Conservation (phyloP, 345 rosid species). For the Populus nigra region DNA sequence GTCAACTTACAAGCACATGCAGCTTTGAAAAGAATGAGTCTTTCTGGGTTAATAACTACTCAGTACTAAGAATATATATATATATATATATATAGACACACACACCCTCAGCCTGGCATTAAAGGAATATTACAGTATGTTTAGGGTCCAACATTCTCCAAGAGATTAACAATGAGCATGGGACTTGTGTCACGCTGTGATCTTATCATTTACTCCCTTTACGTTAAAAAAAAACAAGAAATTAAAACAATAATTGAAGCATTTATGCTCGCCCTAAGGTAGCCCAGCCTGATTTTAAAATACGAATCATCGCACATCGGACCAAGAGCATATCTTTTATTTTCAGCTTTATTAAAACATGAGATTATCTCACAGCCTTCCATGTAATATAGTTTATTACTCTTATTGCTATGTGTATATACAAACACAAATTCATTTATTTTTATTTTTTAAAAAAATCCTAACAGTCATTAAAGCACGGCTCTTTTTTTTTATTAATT, state of each 20-base stretch:
- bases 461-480: too few species aligned
- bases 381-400: too few species aligned
- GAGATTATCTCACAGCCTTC: too few species aligned
- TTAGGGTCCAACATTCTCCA: neutral
- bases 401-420: too few species aligned
- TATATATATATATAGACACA: too few species aligned
- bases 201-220: neutral
- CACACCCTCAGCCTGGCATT: neutral
- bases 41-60: neutral
- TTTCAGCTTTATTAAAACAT: too few species aligned
- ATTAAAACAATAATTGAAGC: neutral
- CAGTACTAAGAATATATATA: neutral
- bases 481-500: too few species aligned
- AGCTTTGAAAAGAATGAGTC: neutral
- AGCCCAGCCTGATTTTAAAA: neutral
- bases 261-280: neutral
- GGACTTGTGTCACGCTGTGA: neutral
- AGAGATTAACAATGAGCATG: neutral
- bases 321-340: too few species aligned
- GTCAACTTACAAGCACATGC: constrained; percentile 6
- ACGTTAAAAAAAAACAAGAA: neutral
- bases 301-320: too few species aligned
- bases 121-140: too few species aligned
- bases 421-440: too few species aligned
- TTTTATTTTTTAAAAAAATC: too few species aligned